These are phyloP conservation scores for Garcia nutans DNA, from an alignment of 345 rosid species.

Conservation along the genomic window DNA sequence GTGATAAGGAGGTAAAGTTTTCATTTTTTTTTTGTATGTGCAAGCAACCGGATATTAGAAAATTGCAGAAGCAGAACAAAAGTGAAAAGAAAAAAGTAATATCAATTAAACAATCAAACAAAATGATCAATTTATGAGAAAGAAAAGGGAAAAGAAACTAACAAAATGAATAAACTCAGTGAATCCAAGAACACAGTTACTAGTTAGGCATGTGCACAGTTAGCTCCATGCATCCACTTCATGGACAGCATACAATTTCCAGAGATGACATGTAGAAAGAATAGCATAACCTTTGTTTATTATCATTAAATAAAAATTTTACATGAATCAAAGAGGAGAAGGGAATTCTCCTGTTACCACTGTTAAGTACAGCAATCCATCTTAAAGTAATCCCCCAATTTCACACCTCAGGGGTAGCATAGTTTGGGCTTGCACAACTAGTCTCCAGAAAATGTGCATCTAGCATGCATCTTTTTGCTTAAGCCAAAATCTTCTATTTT, in stretches of 20 bases:
- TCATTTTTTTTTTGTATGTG: neutral
- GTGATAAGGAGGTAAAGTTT: neutral
- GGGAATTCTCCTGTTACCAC: neutral
- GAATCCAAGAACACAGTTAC: neutral
- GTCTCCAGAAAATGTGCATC: slow-evolving; percentile 94
- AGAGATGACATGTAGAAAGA: slow-evolving; percentile 63
- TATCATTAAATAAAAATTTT: too few relatives aligned
- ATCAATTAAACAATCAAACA: neutral
- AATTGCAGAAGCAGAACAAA: neutral
- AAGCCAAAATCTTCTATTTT: slow-evolving; percentile 98
- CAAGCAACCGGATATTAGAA: neutral
- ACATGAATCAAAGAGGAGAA: neutral
- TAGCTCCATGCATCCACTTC: slow-evolving; percentile 99
- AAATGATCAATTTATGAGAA: neutral
- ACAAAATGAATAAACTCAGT: neutral
- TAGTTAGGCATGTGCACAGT: neutral
- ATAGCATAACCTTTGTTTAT: neutral
- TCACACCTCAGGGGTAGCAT: slow-evolving; percentile 91
- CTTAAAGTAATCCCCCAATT: neutral
- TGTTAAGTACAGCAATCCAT: slow-evolving; percentile 9
- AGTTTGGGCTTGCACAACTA: slow-evolving; percentile 95
- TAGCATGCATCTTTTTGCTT: slow-evolving; percentile 72
- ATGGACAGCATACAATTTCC: slow-evolving; percentile 86
- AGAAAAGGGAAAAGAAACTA: neutral
- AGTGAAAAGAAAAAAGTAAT: neutral